Percentiles rank a stretch among this genome's conserved stretches.
These are phyloP conservation scores for Cymbopogon citratus DNA, from an alignment of 176 grass and related monocot species.

Conservation along the genomic window DNA sequence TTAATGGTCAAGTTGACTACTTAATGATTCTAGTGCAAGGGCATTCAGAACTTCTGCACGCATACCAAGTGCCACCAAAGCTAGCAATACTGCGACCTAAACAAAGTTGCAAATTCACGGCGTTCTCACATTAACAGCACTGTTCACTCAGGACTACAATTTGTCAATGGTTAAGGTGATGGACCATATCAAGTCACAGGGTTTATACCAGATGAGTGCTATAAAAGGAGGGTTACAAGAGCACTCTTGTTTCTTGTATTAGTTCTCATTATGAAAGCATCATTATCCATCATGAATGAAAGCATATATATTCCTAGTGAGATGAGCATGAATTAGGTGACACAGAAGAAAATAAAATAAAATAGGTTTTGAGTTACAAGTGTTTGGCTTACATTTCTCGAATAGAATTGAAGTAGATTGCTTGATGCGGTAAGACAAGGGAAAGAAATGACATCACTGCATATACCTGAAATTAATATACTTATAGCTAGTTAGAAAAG, in stretches of 20 bases:
- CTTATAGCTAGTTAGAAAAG: not conserved
- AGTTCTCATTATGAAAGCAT: not conserved
- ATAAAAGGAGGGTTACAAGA: not conserved
- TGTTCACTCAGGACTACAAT: not conserved
- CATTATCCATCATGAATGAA: not conserved
- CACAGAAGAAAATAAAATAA: not conserved
- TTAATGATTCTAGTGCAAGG: not conserved
- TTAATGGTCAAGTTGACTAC: not conserved
- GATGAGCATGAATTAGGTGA: not conserved
- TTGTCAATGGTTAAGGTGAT: not conserved
- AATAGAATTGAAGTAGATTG: slow-evolving; percentile 86
- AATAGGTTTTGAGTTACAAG: not conserved
- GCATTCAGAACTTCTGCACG: not conserved
- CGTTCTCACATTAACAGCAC: not conserved
- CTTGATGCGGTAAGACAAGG: slow-evolving; percentile 42
- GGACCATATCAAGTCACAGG: not conserved
- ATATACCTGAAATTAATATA: slow-evolving; percentile 57
- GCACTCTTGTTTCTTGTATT: not conserved
- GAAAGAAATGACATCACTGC: slow-evolving; percentile 90
- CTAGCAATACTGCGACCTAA: not conserved
- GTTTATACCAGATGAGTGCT: not conserved
- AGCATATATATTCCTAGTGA: not conserved
- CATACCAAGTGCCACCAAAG: not conserved
- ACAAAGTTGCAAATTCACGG: not conserved
- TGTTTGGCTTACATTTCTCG: slow-evolving; percentile 67